phyloP scores from a whole-genome alignment of 257 asterid genomes.

The Jaltomata sinuosa region DNA sequence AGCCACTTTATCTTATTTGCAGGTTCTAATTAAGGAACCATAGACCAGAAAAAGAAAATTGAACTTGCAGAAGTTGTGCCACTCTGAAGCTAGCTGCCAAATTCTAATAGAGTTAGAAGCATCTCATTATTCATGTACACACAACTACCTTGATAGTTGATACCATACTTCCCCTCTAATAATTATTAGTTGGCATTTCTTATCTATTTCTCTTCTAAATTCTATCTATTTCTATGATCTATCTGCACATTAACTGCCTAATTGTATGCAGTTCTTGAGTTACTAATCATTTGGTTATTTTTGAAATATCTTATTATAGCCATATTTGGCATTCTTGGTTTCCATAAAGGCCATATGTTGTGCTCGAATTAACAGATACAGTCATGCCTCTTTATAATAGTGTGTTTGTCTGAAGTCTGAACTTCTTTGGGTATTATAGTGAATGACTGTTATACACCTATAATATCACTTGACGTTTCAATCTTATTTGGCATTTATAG shows the following conservation, averaged over 20 bases:
- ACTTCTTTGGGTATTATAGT: background rate
- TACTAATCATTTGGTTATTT: background rate
- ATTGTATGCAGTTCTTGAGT: background rate
- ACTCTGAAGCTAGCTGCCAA: background rate
- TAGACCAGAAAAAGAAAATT: background rate
- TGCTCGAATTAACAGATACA: background rate
- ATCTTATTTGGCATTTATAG: no score
- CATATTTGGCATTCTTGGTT: background rate
- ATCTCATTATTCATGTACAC: slow-evolving; percentile 1
- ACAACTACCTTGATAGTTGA: background rate
- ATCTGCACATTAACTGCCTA: background rate
- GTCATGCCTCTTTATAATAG: background rate
- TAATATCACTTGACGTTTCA: no score
- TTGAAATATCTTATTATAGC: background rate
- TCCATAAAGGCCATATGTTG: background rate
- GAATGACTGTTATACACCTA: background rate
- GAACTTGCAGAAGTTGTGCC: background rate
- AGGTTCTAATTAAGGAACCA: background rate
- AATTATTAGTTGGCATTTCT: background rate
- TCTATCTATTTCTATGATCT: background rate
- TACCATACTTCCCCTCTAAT: background rate
- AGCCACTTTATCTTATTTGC: background rate
- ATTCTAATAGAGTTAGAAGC: background rate
- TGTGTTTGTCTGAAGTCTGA: background rate
- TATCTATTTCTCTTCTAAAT: background rate